Percentiles rank a stretch among this genome's conserved stretches.
Evolutionary conservation across 129 eudicot genomes (phyloP).

Genomic region (Artemisia argyi): DNA sequence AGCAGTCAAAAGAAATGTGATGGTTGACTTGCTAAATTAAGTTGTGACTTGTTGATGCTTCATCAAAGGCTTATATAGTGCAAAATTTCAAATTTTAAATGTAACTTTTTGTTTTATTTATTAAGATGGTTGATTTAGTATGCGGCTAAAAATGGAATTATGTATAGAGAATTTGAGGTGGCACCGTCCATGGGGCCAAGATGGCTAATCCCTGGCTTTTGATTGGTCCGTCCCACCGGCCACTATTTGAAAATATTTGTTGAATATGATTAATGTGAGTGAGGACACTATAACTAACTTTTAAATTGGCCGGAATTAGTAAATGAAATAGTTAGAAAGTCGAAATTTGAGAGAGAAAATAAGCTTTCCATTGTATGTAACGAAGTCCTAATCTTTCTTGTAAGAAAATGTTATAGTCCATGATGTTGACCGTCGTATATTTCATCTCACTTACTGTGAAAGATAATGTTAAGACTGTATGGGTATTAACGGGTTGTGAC

Average conservation of each 20-base stretch:
- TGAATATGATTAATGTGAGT: not conserved
- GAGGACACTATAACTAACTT: slow-evolving; percentile 5
- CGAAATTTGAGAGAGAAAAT: not conserved
- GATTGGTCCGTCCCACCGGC: slow-evolving; percentile 53
- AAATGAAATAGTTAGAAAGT: not conserved
- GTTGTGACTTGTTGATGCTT: slow-evolving; percentile 27
- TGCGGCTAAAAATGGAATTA: slow-evolving; percentile 23
- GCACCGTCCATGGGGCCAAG: slow-evolving; percentile 48
- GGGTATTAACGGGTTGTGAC: no score
- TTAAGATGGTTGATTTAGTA: not conserved
- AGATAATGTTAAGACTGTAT: no score
- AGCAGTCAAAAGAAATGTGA: slow-evolving; percentile 2
- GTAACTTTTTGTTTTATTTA: not conserved
- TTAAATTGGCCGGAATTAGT: not conserved
- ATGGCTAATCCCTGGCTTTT: slow-evolving; percentile 17
- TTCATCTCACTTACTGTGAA: no score
- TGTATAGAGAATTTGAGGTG: slow-evolving; percentile 25
- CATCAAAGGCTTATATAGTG: slow-evolving; percentile 40
- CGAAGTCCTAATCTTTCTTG: not conserved
- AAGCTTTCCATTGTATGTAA: no score
- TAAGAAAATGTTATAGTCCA: no score
- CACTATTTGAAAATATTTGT: slow-evolving; percentile 19
- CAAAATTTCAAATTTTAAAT: not conserved
- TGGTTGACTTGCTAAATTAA: slow-evolving; percentile 17
- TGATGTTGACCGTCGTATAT: no score